A percentile compares a stretch with the other conserved stretches of the same genome.
Conservation (phyloP, 768 basidiomycete species). For the Xerocomellus dryophilus region DNA sequence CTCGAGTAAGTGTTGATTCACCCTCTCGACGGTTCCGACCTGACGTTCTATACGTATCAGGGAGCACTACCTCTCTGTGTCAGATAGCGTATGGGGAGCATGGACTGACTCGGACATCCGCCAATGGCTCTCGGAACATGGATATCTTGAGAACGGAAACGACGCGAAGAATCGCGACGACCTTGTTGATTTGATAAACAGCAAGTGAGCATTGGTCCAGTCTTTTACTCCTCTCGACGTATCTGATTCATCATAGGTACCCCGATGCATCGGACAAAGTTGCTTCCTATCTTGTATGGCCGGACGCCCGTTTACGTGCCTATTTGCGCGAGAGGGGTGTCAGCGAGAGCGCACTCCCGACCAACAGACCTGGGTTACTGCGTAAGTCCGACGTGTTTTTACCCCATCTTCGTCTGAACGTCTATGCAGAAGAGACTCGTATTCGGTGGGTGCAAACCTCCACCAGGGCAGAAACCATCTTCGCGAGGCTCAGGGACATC, state of each 20-base stretch:
- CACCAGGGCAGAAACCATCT: constrained; percentile 52
- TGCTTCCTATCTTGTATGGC: constrained; percentile 81
- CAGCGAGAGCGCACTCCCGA: constrained; percentile 64
- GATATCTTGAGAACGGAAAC: constrained; percentile 50
- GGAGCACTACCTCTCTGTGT: constrained; percentile 63
- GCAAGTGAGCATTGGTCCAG: constrained; percentile 46
- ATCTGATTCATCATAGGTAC: constrained; percentile 41
- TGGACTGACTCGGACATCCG: constrained; percentile 77
- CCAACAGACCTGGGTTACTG: constrained; percentile 69
- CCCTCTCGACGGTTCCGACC: too few species aligned
- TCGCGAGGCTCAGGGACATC: constrained; percentile 61
- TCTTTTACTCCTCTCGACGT: background rate
- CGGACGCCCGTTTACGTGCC: constrained; percentile 87
- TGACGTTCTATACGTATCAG: constrained; percentile 30
- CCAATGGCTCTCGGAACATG: constrained; percentile 71
- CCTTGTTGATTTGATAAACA: constrained; percentile 65
- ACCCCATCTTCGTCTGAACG: background rate
- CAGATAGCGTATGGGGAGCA: constrained; percentile 57
- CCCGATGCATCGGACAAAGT: constrained; percentile 44
- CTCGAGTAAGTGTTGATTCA: constrained; percentile 47
- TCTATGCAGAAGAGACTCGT: constrained; percentile 61
- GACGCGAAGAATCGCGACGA: constrained; percentile 70
- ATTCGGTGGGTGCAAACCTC: constrained; percentile 74
- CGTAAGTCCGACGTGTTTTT: constrained; percentile 42
- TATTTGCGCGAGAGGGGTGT: constrained; percentile 80